Conservation (phyloP, 495 filamentous ascomycete species). For the Annulohypoxylon maeteangense region DNA sequence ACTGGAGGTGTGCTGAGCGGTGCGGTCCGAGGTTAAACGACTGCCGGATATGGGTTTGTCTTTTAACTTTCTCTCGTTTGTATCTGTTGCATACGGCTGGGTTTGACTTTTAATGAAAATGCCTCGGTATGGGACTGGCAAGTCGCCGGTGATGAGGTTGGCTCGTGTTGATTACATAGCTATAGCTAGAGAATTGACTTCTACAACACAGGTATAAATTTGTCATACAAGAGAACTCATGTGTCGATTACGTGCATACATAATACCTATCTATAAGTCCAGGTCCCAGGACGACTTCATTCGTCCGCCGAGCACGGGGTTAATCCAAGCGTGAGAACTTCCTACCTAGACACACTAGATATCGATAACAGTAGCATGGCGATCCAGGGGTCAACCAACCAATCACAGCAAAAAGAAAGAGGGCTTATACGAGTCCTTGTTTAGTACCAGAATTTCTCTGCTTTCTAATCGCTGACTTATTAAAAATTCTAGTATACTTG, state of each 20-base stretch:
- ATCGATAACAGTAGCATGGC: constrained; percentile 16
- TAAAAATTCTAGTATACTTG: not conserved
- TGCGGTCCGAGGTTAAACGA: constrained; percentile 61
- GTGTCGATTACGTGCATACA: not conserved
- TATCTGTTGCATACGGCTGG: constrained; percentile 47
- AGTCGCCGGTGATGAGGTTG: constrained; percentile 19
- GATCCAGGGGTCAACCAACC: not conserved
- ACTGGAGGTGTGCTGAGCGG: constrained; percentile 67
- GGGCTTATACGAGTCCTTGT: not conserved
- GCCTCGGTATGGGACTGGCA: constrained; percentile 30
- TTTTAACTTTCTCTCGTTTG: constrained; percentile 40
- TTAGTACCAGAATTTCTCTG: constrained; percentile 6
- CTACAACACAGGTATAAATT: not conserved
- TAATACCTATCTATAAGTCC: no score
- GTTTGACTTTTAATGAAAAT: constrained; percentile 41
- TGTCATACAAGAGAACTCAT: not conserved
- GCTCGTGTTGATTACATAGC: constrained; percentile 22
- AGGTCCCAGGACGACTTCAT: not conserved
- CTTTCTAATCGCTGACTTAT: constrained; percentile 47
- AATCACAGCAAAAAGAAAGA: constrained; percentile 11
- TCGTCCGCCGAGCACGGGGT: not conserved
- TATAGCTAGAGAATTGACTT: constrained; percentile 36
- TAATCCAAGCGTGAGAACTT: not conserved
- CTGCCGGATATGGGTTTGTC: constrained; percentile 14
- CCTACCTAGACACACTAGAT: not conserved